These are phyloP conservation scores for Juglanconis sp. DNA, from an alignment of 2,329 filamentous ascomycete species.

Conservation along the genomic window DNA sequence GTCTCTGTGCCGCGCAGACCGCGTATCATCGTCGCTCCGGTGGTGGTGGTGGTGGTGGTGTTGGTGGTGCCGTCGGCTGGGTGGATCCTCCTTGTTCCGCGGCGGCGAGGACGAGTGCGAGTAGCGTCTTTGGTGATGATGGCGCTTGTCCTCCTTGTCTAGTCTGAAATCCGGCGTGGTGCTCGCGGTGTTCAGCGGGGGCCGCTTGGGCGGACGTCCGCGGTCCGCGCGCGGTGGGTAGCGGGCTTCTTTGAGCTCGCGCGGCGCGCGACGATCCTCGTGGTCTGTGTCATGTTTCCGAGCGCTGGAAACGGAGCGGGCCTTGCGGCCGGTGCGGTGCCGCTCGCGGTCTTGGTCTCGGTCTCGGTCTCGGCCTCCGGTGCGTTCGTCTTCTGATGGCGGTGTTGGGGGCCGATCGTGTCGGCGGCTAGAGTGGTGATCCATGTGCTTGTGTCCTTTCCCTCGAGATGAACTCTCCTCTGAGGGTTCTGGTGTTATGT, in stretches of 20 bases:
- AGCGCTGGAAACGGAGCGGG: background rate
- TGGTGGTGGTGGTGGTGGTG: background rate
- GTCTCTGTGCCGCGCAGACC: constrained; percentile 1
- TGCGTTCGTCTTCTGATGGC: constrained; percentile 9
- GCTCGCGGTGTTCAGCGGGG: constrained; percentile 3
- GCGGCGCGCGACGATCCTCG: background rate
- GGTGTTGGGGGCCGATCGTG: constrained; percentile 7
- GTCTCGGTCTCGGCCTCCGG: background rate
- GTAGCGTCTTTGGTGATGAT: constrained; percentile 1
- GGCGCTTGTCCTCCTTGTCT: constrained; percentile 3
- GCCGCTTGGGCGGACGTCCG: constrained; percentile 11
- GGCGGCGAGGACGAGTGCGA: constrained; percentile 11
- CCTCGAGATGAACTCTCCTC: background rate
- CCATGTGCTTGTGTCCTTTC: background rate
- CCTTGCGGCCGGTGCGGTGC: background rate
- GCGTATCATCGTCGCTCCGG: background rate
- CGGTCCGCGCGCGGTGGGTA: constrained; percentile 13
- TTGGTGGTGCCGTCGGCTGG: background rate
- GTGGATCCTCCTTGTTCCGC: background rate
- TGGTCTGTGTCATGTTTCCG: background rate
- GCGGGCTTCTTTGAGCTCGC: constrained; percentile 8
- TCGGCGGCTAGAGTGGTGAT: background rate
- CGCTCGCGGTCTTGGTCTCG: background rate
- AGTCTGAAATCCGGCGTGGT: constrained; percentile 12
- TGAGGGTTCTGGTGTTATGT: constrained; percentile 1